Evolutionary conservation across 2,329 filamentous ascomycete genomes (phyloP).

Genomic region (Lachnum nothofagi): DNA sequence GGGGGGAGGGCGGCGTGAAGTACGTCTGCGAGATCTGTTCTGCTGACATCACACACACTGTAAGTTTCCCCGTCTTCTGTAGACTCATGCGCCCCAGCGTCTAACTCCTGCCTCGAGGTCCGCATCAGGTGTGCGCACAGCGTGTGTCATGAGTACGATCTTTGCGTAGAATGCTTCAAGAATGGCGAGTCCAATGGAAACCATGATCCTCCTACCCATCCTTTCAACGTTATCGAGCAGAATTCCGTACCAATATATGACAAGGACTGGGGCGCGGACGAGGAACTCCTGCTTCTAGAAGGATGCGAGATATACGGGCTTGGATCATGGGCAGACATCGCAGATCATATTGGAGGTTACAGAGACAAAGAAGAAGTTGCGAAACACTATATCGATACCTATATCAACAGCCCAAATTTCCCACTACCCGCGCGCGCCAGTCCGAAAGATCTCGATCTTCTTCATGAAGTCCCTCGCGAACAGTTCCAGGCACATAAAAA

Average conservation of each 20-base stretch:
- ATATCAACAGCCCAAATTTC: slow-evolving; percentile 76
- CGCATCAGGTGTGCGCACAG: slow-evolving; percentile 80
- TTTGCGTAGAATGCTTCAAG: slow-evolving; percentile 92
- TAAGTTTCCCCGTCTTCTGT: slow-evolving; percentile 43
- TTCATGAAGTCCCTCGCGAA: slow-evolving; percentile 77
- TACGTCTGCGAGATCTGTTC: slow-evolving; percentile 98
- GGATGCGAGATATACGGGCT: slow-evolving; percentile 94
- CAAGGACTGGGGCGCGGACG: slow-evolving; percentile 92
- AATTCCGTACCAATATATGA: slow-evolving; percentile 97
- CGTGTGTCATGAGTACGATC: slow-evolving; percentile 86
- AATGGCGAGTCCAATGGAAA: slow-evolving; percentile 74
- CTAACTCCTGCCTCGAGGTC: slow-evolving; percentile 52
- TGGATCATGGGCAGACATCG: slow-evolving; percentile 95
- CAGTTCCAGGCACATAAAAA: slow-evolving; percentile 94
- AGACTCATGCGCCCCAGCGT: slow-evolving; percentile 1
- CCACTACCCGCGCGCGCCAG: slow-evolving; percentile 83
- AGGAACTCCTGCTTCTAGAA: slow-evolving; percentile 88
- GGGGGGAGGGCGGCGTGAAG: slow-evolving; percentile 83
- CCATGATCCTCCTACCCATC: slow-evolving; percentile 80
- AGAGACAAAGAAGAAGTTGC: slow-evolving; percentile 91
- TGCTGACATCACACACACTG: slow-evolving; percentile 93
- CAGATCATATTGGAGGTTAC: slow-evolving; percentile 95
- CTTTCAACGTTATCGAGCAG: slow-evolving; percentile 92
- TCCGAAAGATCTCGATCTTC: slow-evolving; percentile 71
- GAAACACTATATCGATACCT: slow-evolving; percentile 87